Conservation (phyloP, 2,329 filamentous ascomycete genomes). For the Cytospora leucostoma region DNA sequence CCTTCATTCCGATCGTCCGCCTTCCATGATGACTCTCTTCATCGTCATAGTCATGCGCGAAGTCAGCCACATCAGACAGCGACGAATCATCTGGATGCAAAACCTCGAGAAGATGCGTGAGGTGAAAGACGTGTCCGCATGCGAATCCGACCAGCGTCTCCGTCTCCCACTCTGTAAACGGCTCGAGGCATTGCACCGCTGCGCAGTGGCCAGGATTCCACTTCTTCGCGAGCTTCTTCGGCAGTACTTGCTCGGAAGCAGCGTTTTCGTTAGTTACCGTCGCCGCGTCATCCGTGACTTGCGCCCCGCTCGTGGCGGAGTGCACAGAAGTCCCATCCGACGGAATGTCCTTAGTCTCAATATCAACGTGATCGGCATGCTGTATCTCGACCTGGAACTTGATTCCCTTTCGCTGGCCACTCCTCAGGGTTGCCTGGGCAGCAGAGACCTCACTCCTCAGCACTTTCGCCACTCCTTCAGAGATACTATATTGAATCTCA, state of each 20-base stretch:
- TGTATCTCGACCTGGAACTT: constrained; percentile 76
- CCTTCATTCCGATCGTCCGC: constrained; percentile 79
- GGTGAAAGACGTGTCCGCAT: constrained; percentile 80
- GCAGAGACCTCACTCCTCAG: constrained; percentile 82
- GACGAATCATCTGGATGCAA: constrained; percentile 46
- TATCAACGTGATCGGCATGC: constrained; percentile 44
- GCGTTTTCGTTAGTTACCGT: constrained; percentile 13
- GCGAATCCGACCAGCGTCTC: constrained; percentile 79
- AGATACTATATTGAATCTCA: constrained; percentile 92
- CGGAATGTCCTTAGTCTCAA: constrained; percentile 44
- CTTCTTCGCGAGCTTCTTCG: constrained; percentile 37
- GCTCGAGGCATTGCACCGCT: constrained; percentile 49
- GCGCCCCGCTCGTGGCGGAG: constrained; percentile 16
- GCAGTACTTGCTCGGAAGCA: constrained; percentile 23
- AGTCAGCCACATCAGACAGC: constrained; percentile 46
- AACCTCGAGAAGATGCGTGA: constrained; percentile 66
- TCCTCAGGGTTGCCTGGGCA: constrained; percentile 78
- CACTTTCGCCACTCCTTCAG: constrained; percentile 83
- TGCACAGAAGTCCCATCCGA: constrained; percentile 31
- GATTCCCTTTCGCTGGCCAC: constrained; percentile 79
- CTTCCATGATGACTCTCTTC: constrained; percentile 45
- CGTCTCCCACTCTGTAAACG: constrained; percentile 62
- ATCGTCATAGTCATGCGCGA: constrained; percentile 47
- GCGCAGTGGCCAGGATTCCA: constrained; percentile 60
- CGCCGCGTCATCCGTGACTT: constrained; percentile 27